Evolutionary conservation across 106 monocot species (phyloP).

Genomic region (Amphibolis antarctica): DNA sequence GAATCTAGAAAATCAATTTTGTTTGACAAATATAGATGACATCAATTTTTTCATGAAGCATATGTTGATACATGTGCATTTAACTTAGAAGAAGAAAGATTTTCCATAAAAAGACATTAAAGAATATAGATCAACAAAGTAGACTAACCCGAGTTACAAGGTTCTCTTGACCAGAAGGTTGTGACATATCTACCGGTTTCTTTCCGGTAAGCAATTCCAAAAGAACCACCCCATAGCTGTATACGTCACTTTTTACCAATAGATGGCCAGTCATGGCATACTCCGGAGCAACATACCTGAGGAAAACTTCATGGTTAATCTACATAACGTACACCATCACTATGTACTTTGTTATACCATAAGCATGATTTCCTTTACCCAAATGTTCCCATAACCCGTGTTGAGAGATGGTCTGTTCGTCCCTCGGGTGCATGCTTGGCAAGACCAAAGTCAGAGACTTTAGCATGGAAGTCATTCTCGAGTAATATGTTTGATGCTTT

Average conservation of each 20-base stretch:
- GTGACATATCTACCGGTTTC: conserved; percentile 31
- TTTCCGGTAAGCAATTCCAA: conserved; percentile 26
- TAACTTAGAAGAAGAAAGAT: too few species aligned
- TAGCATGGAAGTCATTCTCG: conserved; percentile 88
- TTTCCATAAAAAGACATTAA: too few species aligned
- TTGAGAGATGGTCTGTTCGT: conserved; percentile 69
- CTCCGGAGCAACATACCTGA: conserved; percentile 33
- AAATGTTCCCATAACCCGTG: conserved; percentile 99
- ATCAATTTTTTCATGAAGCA: too few species aligned
- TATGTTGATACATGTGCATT: too few species aligned
- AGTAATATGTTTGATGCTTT: conserved; percentile 98
- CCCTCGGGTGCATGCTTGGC: conserved; percentile 99
- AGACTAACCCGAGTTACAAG: conserved; percentile 23
- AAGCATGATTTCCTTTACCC: conserved; percentile 36
- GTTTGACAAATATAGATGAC: too few species aligned
- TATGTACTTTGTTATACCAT: not conserved
- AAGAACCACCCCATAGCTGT: conserved; percentile 27
- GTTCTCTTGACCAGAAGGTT: conserved; percentile 29
- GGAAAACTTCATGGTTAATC: not conserved
- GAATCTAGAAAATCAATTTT: too few species aligned
- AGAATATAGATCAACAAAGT: not conserved
- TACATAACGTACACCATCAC: not conserved
- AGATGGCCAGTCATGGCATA: conserved; percentile 37
- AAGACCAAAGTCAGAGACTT: conserved; percentile 94
- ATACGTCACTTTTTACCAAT: conserved; percentile 27